Conservation (phyloP, 208 protist species). For the Endotrypanum monterogeii region DNA sequence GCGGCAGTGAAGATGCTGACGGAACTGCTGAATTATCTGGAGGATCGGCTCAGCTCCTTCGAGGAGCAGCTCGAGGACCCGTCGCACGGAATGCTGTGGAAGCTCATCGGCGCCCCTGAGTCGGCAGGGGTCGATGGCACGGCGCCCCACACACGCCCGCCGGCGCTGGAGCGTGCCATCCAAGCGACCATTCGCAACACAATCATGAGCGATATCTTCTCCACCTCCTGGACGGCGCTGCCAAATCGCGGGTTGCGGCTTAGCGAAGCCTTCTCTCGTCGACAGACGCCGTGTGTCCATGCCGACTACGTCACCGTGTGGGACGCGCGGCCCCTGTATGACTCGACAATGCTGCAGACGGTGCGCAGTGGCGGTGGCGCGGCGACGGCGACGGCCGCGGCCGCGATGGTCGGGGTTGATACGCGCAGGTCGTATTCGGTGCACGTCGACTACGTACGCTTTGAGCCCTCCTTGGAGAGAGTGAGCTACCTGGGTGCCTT, state of each 20-base stretch:
- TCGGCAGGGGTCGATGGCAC: conserved; percentile 53
- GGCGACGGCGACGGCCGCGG: neutral
- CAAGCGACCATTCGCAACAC: conserved; percentile 51
- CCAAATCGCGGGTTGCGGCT: conserved; percentile 43
- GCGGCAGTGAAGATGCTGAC: conserved; percentile 34
- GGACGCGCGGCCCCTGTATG: conserved; percentile 46
- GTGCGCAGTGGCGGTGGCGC: conserved; percentile 1
- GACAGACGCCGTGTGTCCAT: conserved; percentile 61
- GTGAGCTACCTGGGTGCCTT: neutral
- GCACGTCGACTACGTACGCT: conserved; percentile 80
- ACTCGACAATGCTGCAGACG: conserved; percentile 31
- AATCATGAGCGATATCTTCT: conserved; percentile 61
- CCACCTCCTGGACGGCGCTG: conserved; percentile 24
- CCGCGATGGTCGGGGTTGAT: neutral
- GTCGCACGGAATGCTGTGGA: conserved; percentile 6
- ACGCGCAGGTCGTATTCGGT: conserved; percentile 54
- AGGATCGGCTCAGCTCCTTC: conserved; percentile 34
- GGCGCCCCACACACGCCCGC: conserved; percentile 33
- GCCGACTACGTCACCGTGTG: conserved; percentile 60
- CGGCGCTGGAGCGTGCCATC: conserved; percentile 47
- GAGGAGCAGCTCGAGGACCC: conserved; percentile 31
- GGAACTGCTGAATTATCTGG: conserved; percentile 36
- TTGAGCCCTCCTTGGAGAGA: conserved; percentile 39
- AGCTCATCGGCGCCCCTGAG: conserved; percentile 37
- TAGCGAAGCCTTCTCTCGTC: conserved; percentile 43